phyloP scores from a whole-genome alignment of 2,329 filamentous ascomycete species.

The Sclerotinia nivalis region DNA sequence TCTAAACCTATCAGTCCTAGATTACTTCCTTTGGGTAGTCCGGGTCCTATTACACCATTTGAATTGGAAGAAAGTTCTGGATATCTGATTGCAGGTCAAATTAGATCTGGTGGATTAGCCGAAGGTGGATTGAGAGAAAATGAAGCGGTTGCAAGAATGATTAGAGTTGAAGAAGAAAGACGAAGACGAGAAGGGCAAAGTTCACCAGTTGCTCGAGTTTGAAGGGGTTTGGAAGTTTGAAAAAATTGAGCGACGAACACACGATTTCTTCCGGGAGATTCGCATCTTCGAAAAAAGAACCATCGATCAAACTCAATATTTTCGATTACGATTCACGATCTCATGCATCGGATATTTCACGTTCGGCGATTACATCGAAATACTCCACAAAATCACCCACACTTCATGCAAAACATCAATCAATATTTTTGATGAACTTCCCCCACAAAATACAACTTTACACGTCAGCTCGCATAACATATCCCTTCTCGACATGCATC shows the following conservation, averaged over 20 bases:
- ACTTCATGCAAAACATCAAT: not conserved
- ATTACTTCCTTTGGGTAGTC: conserved; percentile 56
- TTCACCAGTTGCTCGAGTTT: conserved; percentile 18
- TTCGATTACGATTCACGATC: not conserved
- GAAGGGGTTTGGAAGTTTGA: not conserved
- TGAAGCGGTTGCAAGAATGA: conserved; percentile 21
- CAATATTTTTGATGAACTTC: conserved; percentile 1
- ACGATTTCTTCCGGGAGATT: not conserved
- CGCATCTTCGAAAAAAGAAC: not conserved
- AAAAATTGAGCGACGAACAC: not conserved
- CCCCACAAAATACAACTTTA: conserved; percentile 8
- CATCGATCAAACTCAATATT: not conserved
- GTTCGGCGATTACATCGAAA: not conserved
- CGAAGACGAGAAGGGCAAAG: conserved; percentile 22
- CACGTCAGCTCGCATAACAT: not conserved
- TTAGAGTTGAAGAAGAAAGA: conserved; percentile 21
- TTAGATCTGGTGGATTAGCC: conserved; percentile 12
- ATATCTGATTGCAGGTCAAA: conserved; percentile 35
- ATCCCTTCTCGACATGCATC: not conserved
- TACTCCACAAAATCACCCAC: conserved; percentile 3
- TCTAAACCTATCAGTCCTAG: conserved; percentile 52
- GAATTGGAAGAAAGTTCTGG: conserved; percentile 48
- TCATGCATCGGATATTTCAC: not conserved
- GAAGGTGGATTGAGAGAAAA: conserved; percentile 20
- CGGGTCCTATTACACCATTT: conserved; percentile 63